Conservation (phyloP, 768 basidiomycete species). For the Pholiota microspora region DNA sequence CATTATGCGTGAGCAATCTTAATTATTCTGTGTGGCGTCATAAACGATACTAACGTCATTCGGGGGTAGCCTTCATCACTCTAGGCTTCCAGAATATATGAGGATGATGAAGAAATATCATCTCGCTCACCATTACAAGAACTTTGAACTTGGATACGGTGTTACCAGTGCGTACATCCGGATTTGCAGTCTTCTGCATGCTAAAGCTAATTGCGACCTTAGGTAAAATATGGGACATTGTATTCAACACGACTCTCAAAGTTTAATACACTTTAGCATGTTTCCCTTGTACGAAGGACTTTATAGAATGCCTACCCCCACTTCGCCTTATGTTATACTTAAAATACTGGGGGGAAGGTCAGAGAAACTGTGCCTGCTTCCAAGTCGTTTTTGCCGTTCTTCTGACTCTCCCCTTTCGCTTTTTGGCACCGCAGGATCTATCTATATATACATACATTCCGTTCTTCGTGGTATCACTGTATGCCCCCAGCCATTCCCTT, state of each 20-base stretch:
- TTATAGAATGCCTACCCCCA: neutral
- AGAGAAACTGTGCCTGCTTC: no score
- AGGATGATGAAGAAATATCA: constrained; percentile 96
- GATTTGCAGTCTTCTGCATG: neutral
- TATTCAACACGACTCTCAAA: constrained; percentile 81
- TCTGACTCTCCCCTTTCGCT: no score
- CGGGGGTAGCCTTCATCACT: constrained; percentile 70
- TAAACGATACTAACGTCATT: constrained; percentile 8
- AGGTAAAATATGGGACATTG: constrained; percentile 93
- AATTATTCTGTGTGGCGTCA: constrained; percentile 1
- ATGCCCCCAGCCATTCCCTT: no score
- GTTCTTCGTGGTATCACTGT: no score
- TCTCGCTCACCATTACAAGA: constrained; percentile 97
- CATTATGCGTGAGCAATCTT: constrained; percentile 74
- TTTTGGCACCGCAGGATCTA: no score
- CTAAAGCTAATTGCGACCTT: neutral
- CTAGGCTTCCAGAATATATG: constrained; percentile 81
- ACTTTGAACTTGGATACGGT: constrained; percentile 96
- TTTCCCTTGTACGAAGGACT: neutral
- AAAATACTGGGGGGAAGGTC: neutral
- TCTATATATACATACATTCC: no score
- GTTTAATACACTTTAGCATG: constrained; percentile 44
- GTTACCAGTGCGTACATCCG: constrained; percentile 70
- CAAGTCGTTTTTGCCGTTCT: no score
- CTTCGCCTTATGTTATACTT: constrained; percentile 7